These are phyloP conservation scores for Yamadazyma mexicana DNA, from an alignment of 1,139 yeast species.

Conservation along the genomic window DNA sequence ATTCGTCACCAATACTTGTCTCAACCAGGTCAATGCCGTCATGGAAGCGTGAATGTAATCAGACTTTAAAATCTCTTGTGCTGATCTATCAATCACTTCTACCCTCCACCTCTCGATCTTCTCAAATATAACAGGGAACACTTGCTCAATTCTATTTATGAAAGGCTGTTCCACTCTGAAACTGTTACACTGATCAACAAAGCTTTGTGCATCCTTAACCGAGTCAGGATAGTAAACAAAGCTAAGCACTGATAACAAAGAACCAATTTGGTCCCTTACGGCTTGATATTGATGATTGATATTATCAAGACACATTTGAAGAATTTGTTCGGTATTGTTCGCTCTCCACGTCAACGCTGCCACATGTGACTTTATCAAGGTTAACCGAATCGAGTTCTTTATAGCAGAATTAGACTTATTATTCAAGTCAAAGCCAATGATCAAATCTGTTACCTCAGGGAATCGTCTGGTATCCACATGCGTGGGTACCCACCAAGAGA, in stretches of 20 bases:
- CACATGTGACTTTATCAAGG: constrained; percentile 56
- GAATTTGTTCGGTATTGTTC: constrained; percentile 47
- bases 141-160: constrained; percentile 5
- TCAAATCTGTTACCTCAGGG: constrained; percentile 48
- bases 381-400: constrained; percentile 62
- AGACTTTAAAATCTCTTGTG: constrained; percentile 49
- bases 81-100: constrained; percentile 30
- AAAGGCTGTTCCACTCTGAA: constrained; percentile 19
- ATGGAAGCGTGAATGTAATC: constrained; percentile 49
- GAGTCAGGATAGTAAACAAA: constrained; percentile 55
- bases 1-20: constrained; percentile 43
- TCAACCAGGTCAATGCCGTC: constrained; percentile 45
- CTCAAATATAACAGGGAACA: constrained; percentile 37
- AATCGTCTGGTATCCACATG: constrained; percentile 68
- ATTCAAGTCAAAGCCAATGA: constrained; percentile 52
- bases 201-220: constrained; percentile 39
- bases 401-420: constrained; percentile 63
- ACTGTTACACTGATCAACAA: constrained; percentile 38
- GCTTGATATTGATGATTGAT: constrained; percentile 68
- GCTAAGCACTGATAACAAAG: constrained; percentile 58
- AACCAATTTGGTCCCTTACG: constrained; percentile 73
- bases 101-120: constrained; percentile 45
- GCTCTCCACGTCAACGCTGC: constrained; percentile 60
- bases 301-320: constrained; percentile 51
- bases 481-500: constrained; percentile 73